Conservation (phyloP, 2,329 filamentous ascomycete species). For the Penicillium sp. region DNA sequence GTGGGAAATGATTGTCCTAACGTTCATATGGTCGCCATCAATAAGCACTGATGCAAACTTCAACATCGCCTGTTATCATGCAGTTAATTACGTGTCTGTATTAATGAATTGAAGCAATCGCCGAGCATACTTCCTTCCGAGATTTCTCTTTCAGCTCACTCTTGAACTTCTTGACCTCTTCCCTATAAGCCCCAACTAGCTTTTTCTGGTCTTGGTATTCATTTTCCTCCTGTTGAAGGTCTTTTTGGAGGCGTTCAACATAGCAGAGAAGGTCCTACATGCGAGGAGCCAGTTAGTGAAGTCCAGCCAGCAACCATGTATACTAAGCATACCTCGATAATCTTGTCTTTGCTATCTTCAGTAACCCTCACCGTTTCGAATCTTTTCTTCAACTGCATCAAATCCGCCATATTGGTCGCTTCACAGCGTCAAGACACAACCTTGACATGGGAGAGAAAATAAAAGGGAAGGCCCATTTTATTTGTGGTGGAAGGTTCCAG, state of each 20-base stretch:
- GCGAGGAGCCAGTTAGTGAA: neutral
- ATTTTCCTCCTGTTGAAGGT: conserved; percentile 4
- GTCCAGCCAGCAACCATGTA: neutral
- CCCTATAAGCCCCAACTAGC: neutral
- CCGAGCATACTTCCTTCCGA: conserved; percentile 10
- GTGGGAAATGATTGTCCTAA: conserved; percentile 16
- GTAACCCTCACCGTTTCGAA: conserved; percentile 5
- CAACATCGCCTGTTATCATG: conserved; percentile 12
- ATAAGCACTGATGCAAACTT: conserved; percentile 38
- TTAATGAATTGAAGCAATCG: neutral
- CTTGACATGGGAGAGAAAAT: neutral
- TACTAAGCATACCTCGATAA: conserved; percentile 13
- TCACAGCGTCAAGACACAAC: neutral
- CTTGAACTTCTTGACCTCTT: conserved; percentile 1
- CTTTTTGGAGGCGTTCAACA: conserved; percentile 8
- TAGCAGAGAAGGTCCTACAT: conserved; percentile 12
- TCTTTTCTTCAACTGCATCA: conserved; percentile 6
- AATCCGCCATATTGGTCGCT: neutral
- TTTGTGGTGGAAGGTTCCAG: neutral
- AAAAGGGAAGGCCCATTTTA: neutral
- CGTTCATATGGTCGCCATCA: conserved; percentile 43
- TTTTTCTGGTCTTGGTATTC: conserved; percentile 6
- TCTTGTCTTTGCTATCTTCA: conserved; percentile 20
- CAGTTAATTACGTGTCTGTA: neutral
- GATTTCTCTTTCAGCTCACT: conserved; percentile 2